These are phyloP conservation scores for Clavispora vitiphila DNA, from an alignment of 805 yeast genomes.

Conservation along the genomic window DNA sequence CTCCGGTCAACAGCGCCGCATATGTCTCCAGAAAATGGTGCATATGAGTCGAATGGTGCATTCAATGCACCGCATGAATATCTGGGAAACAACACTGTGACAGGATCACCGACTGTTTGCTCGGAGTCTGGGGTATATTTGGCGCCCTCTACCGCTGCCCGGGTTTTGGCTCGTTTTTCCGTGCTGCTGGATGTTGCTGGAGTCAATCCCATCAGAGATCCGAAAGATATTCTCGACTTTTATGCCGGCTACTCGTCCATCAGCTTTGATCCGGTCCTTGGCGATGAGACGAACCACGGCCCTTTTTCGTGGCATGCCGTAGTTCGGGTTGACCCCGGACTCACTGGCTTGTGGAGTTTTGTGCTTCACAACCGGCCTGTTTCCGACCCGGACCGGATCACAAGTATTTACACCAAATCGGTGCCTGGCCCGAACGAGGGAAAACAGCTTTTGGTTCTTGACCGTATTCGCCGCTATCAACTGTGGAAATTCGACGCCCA, in stretches of 20 bases:
- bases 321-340: conserved; percentile 14
- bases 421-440: conserved; percentile 1
- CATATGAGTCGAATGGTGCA: too few species aligned
- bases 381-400: not conserved
- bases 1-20: too few species aligned
- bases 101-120: not conserved
- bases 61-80: too few species aligned
- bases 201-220: conserved; percentile 10
- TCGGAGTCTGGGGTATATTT: conserved; percentile 3
- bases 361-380: conserved; percentile 6
- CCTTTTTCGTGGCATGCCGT: conserved; percentile 13
- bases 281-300: conserved; percentile 13
- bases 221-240: conserved; percentile 7
- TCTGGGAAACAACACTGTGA: too few species aligned
- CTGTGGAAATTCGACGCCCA: conserved; percentile 4
- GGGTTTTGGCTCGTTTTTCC: conserved; percentile 3
- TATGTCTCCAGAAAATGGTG: too few species aligned
- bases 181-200: conserved; percentile 6
- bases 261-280: conserved; percentile 7
- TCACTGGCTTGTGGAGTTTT: conserved; percentile 13
- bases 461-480: conserved; percentile 9
- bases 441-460: conserved; percentile 6
- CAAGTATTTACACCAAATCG: conserved; percentile 2
- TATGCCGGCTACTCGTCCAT: conserved; percentile 8
- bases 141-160: conserved; percentile 6